These are phyloP conservation scores for Yarrowia phangngaensis DNA, from an alignment of 805 yeast genomes.

Conservation along the genomic window DNA sequence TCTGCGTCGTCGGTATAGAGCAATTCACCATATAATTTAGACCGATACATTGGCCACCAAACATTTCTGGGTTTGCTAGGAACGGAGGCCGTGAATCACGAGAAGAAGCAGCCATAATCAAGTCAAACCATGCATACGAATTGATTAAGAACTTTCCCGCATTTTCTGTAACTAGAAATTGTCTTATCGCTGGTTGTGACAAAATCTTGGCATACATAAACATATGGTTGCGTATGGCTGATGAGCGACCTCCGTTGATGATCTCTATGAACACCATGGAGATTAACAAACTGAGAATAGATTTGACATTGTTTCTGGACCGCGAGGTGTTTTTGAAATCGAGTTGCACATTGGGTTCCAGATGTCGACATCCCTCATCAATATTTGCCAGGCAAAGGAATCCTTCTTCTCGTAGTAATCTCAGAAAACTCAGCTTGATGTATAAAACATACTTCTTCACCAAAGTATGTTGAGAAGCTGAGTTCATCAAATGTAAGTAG, in stretches of 20 bases:
- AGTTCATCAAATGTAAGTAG: slow-evolving; percentile 16
- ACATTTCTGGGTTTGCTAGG: slow-evolving; percentile 17
- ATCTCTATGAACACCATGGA: slow-evolving; percentile 20
- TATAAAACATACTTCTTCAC: slow-evolving; percentile 21
- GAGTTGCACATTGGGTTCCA: neutral
- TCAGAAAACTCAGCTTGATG: slow-evolving; percentile 20
- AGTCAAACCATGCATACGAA: slow-evolving; percentile 16
- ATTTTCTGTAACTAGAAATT: slow-evolving; percentile 5
- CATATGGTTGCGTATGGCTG: slow-evolving; percentile 24
- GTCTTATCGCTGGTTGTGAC: slow-evolving; percentile 3
- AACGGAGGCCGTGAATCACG: slow-evolving; percentile 12
- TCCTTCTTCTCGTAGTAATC: slow-evolving; percentile 10
- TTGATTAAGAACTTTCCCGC: slow-evolving; percentile 26
- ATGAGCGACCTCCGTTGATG: slow-evolving; percentile 22
- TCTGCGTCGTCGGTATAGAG: slow-evolving; percentile 15
- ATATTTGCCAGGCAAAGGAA: slow-evolving; percentile 6
- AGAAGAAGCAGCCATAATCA: slow-evolving; percentile 11
- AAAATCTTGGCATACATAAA: slow-evolving; percentile 25
- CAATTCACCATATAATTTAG: slow-evolving; percentile 25
- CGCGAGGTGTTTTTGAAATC: slow-evolving; percentile 9
- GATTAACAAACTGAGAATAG: slow-evolving; percentile 15
- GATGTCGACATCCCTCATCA: slow-evolving; percentile 2
- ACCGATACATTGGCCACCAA: slow-evolving; percentile 18
- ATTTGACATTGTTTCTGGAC: slow-evolving; percentile 15
- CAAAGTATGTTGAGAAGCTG: slow-evolving; percentile 12